Base-by-base conservation (phyloP, 2,329 filamentous ascomycete genomes). In the Endoconidiophora polonica region DNA sequence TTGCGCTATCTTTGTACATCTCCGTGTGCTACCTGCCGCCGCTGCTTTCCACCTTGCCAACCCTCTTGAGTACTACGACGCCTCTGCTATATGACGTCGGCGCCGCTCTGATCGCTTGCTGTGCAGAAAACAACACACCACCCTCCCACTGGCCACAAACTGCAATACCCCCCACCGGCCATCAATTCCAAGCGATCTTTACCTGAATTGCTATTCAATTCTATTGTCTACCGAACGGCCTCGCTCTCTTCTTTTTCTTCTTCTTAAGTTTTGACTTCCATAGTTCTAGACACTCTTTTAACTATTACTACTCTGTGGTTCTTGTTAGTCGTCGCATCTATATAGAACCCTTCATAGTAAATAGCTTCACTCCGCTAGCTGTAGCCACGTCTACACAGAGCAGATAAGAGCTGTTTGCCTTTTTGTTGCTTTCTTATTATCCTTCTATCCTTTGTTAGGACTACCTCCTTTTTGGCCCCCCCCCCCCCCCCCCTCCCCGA, bases 171-270 rank as follows among this genome's bases (percentile, higher is more conserved):
- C 26, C 10, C 40, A 23, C 16, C 9, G 16, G 22, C 39, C 4
- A 6, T 6, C 5, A 29, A 10, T 3, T 10, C 26, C 10, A 29
- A 6, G 26, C 26, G 26, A 29, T 29, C 26, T 29, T 10, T 29
- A 29, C 26, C 26, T 29, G 26, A 6, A 29, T 29, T 29, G 26
- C 26, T 4, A 29, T 29, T 29, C 26, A 2, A 29, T 6, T 29
- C 4, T 10, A 10, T 29, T 29, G 26, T 7, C 26, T 29, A 6
- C 26, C 10, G 26, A 10, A 29, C 26, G 26, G 26, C 26, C 26
- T 29, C 4, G 26, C 26, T 37, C 36, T n/a, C 14, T 49, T 53
- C 42, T 38, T 54, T 44, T 42, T 46, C 47, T 49, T 36, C 42
- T 40, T 26, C 29, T 50, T 37, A 29, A 33, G 44, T 46, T 48